Percentiles rank a stretch among this genome's conserved stretches.
Evolutionary conservation across 495 filamentous ascomycete genomes (phyloP).

Genomic region (Penicillium verhagenii): DNA sequence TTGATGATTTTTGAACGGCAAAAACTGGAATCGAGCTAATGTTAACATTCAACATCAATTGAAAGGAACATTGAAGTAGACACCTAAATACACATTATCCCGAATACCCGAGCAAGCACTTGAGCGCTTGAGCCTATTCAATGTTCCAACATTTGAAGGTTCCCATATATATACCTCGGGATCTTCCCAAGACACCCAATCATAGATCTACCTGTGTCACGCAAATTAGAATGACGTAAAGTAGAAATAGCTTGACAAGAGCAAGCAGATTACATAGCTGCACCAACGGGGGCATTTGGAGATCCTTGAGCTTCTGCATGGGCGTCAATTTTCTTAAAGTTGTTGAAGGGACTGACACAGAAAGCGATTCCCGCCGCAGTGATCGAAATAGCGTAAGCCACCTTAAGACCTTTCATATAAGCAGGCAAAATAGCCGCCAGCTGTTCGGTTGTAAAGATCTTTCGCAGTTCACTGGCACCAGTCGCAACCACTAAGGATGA

Average conservation of each 20-base stretch:
- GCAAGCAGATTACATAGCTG: not conserved
- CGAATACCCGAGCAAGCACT: too few species aligned
- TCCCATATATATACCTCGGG: too few species aligned
- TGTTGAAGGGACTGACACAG: constrained; percentile 4
- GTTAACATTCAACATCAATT: too few species aligned
- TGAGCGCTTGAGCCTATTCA: too few species aligned
- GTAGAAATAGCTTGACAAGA: not conserved
- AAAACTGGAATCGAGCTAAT: too few species aligned
- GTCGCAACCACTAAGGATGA: constrained; percentile 40
- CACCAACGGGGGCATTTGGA: not conserved
- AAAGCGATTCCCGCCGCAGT: constrained; percentile 4
- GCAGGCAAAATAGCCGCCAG: constrained; percentile 9
- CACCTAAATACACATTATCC: too few species aligned
- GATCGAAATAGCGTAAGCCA: constrained; percentile 9
- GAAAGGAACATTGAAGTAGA: too few species aligned
- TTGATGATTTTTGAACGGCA: too few species aligned
- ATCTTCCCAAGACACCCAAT: too few species aligned
- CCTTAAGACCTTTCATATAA: constrained; percentile 11
- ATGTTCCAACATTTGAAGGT: too few species aligned
- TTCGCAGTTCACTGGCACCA: constrained; percentile 52
- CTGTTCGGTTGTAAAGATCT: constrained; percentile 35
- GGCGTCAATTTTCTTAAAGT: constrained; percentile 3
- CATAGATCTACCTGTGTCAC: too few species aligned
- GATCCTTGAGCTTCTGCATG: not conserved
- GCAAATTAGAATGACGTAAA: too few species aligned